Evolutionary conservation across 2,329 filamentous ascomycete genomes (phyloP).

Genomic region (Mollisiaceae sp.): DNA sequence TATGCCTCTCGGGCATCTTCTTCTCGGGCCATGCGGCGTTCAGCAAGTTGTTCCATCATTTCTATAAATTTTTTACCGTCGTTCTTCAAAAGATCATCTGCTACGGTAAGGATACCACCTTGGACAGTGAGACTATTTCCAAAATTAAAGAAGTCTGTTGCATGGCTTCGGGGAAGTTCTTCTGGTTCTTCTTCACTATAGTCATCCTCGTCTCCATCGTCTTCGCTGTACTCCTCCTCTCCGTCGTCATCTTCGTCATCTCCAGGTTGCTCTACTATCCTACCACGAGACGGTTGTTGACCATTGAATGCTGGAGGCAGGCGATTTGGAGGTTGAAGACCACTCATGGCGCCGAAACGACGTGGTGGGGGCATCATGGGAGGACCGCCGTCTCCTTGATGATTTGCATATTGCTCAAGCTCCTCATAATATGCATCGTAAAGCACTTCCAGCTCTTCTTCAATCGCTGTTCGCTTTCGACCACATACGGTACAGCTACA

Average conservation of each 20-base stretch:
- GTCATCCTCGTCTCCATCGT: constrained; percentile 66
- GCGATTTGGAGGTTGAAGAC: constrained; percentile 62
- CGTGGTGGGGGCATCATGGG: constrained; percentile 72
- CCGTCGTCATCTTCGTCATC: constrained; percentile 56
- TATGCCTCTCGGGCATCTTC: constrained; percentile 76
- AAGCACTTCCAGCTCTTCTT: constrained; percentile 95
- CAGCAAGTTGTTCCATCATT: constrained; percentile 99
- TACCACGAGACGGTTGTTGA: constrained; percentile 75
- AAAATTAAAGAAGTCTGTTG: constrained; percentile 94
- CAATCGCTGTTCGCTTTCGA: constrained; percentile 93
- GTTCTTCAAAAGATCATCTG: constrained; percentile 97
- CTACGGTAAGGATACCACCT: constrained; percentile 96
- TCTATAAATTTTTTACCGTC: constrained; percentile 99
- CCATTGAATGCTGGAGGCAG: constrained; percentile 62
- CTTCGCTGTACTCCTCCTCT: constrained; percentile 51
- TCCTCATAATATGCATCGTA: constrained; percentile 99
- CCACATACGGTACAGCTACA: constrained; percentile 98
- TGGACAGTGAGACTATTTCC: constrained; percentile 97
- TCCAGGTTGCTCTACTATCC: constrained; percentile 71
- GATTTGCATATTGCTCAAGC: constrained; percentile 94
- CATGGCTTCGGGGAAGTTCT: constrained; percentile 67
- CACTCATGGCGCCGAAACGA: constrained; percentile 61
- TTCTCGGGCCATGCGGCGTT: constrained; percentile 95
- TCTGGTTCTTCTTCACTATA: constrained; percentile 70
- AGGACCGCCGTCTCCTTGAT: constrained; percentile 73